phyloP scores from a whole-genome alignment of 495 filamentous ascomycete genomes.

The Aspergillus campestris region DNA sequence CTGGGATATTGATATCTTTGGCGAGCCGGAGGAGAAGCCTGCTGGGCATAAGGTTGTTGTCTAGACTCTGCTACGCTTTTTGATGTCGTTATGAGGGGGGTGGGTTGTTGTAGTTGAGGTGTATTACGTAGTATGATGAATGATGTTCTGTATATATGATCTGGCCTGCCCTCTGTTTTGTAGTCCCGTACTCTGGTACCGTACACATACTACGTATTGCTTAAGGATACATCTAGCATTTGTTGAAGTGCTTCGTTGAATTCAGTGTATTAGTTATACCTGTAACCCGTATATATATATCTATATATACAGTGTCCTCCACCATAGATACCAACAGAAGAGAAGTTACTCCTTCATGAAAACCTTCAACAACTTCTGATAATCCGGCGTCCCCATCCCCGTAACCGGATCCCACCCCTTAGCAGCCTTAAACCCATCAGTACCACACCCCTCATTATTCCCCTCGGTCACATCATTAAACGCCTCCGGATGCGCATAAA shows the following conservation, averaged over 20 bases:
- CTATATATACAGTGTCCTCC: no score
- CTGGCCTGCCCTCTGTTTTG: no score
- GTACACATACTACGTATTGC: no score
- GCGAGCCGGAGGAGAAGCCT: slow-evolving; percentile 32
- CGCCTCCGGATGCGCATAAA: slow-evolving; percentile 52
- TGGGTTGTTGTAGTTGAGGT: no score
- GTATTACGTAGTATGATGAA: neutral
- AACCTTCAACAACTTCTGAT: slow-evolving; percentile 38
- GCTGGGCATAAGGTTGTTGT: slow-evolving; percentile 37
- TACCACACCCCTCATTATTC: slow-evolving; percentile 50
- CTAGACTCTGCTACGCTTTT: slow-evolving; percentile 6
- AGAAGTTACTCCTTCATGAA: slow-evolving; percentile 25
- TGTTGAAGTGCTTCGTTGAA: no score
- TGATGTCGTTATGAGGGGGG: neutral
- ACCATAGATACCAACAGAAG: no score
- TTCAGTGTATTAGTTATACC: no score
- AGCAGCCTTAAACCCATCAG: slow-evolving; percentile 43
- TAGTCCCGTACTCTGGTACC: no score
- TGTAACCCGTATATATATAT: no score
- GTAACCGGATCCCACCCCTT: slow-evolving; percentile 58
- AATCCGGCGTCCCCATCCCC: slow-evolving; percentile 51
- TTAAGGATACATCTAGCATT: no score
- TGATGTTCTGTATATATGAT: neutral
- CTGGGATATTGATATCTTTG: slow-evolving; percentile 42
- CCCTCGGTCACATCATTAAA: slow-evolving; percentile 57